Conservation (phyloP, 176 grass and related monocot genomes). For the Phoenix roebelenii region DNA sequence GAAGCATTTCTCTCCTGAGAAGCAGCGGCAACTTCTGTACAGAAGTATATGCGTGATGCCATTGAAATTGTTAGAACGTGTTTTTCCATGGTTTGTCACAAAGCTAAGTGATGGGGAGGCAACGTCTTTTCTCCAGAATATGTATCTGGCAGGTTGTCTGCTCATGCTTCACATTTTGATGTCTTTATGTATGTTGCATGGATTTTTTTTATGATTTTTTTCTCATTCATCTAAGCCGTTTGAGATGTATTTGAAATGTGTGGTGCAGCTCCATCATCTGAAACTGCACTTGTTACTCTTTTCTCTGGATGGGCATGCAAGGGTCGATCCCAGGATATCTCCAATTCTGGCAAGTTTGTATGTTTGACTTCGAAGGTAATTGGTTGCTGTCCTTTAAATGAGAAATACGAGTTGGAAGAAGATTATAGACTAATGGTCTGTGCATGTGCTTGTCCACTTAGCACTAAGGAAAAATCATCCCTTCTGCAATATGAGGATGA, state of each 20-base stretch:
- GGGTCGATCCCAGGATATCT: conserved; percentile 34
- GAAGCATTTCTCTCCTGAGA: conserved; percentile 46
- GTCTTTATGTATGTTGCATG: neutral
- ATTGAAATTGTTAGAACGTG: conserved; percentile 57
- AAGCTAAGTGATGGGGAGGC: conserved; percentile 53
- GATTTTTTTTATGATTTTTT: neutral
- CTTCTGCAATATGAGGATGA: conserved; percentile 30
- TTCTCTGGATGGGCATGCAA: conserved; percentile 89
- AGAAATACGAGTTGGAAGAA: conserved; percentile 18
- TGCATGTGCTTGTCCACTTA: conserved; percentile 22
- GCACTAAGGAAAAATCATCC: conserved; percentile 27
- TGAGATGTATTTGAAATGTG: neutral
- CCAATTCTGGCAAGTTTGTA: conserved; percentile 41
- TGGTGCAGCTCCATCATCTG: conserved; percentile 63
- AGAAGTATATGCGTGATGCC: conserved; percentile 68
- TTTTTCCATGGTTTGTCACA: conserved; percentile 70
- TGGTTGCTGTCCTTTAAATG: conserved; percentile 12
- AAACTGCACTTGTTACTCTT: conserved; percentile 65
- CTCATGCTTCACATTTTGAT: neutral
- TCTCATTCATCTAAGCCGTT: neutral
- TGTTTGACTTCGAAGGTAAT: conserved; percentile 27
- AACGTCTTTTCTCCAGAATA: conserved; percentile 68
- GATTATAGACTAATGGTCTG: conserved; percentile 19
- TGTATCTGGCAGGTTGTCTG: conserved; percentile 48
- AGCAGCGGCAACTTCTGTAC: conserved; percentile 65